phyloP scores from a whole-genome alignment of 176 grass and related monocot species.

The Thalia dealbata region DNA sequence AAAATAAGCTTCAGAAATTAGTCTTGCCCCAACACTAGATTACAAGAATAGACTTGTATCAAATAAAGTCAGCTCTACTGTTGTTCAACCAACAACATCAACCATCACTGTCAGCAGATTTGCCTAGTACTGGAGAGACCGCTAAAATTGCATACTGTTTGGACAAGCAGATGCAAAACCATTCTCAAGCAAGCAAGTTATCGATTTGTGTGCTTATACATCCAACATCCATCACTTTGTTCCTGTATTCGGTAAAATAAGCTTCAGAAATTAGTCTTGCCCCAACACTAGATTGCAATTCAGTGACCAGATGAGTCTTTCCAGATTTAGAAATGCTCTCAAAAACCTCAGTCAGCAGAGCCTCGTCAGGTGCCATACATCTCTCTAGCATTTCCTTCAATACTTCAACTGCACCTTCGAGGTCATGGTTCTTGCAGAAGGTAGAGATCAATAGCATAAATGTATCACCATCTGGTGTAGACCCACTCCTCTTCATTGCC shows the following conservation, averaged over 20 bases:
- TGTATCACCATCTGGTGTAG: constrained; percentile 29
- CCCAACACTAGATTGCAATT: constrained; percentile 28
- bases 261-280: constrained; percentile 43
- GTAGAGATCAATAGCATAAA: constrained; percentile 55
- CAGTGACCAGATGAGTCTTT: constrained; percentile 41
- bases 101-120: neutral
- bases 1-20: constrained; percentile 52
- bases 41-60: too few relatives aligned
- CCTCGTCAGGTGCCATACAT: constrained; percentile 54
- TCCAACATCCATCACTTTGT: neutral
- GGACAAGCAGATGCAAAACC: too few relatives aligned
- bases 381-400: constrained; percentile 52
- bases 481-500: constrained; percentile 66
- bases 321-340: constrained; percentile 35
- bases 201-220: neutral
- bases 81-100: neutral
- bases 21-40: constrained; percentile 21
- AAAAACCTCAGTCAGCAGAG: constrained; percentile 49
- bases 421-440: constrained; percentile 72
- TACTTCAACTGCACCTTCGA: constrained; percentile 63
- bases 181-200: too few relatives aligned
- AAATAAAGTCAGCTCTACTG: neutral
- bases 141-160: too few relatives aligned
- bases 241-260: constrained; percentile 24
- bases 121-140: neutral